These are phyloP conservation scores for Aspergillus coremiiformis DNA, from an alignment of 495 filamentous ascomycete species.

Conservation along the genomic window DNA sequence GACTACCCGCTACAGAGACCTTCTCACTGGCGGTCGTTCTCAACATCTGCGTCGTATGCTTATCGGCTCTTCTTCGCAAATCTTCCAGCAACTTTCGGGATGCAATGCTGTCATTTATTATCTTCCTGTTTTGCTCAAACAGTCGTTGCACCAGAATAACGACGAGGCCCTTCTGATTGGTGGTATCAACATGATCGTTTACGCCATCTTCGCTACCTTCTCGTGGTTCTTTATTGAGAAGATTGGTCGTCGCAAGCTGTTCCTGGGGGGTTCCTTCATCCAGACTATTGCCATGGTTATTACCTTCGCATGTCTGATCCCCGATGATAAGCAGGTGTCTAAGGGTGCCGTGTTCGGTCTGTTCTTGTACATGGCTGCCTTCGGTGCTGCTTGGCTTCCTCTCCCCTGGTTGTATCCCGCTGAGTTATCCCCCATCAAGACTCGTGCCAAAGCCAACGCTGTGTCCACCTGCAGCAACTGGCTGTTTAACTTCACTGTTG, in stretches of 20 bases:
- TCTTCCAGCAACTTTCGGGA: conserved; percentile 71
- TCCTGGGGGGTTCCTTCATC: conserved; percentile 62
- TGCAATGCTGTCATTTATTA: conserved; percentile 88
- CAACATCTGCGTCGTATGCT: conserved; percentile 45
- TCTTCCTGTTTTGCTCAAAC: conserved; percentile 68
- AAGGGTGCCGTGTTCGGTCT: conserved; percentile 70
- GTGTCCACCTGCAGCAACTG: conserved; percentile 71
- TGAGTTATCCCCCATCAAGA: conserved; percentile 70
- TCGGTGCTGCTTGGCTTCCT: conserved; percentile 66
- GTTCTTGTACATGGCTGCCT: conserved; percentile 72
- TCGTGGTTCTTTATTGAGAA: conserved; percentile 84
- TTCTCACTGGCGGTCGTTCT: conserved; percentile 36
- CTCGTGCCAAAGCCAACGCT: conserved; percentile 67
- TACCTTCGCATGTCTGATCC: conserved; percentile 65
- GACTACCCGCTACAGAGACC: conserved; percentile 30
- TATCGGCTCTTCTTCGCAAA: conserved; percentile 54
- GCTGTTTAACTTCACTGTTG: conserved; percentile 75
- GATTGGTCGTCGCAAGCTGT: conserved; percentile 67
- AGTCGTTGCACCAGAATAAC: conserved; percentile 52
- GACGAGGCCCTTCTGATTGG: conserved; percentile 66
- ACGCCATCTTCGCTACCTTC: conserved; percentile 66
- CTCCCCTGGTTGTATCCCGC: conserved; percentile 54
- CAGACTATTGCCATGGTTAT: conserved; percentile 68
- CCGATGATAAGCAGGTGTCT: conserved; percentile 42
- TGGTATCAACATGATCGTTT: conserved; percentile 79